Conservation (phyloP, 257 asterid species). For the Henckelia pumila region DNA sequence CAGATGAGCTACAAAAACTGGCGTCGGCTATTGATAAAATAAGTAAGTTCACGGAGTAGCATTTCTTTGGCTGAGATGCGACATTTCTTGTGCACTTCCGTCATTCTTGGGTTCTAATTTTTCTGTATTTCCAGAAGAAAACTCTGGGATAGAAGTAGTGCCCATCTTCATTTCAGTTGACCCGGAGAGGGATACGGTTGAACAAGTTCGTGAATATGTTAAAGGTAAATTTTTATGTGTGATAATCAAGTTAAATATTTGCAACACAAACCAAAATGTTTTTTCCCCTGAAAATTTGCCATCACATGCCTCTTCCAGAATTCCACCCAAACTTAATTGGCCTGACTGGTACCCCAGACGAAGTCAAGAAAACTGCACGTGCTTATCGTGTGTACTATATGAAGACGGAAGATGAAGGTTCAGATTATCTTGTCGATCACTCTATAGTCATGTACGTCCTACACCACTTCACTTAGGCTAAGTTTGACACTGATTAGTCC, state of each 20-base stretch:
- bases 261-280: not conserved
- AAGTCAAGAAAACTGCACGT: conserved; percentile 78
- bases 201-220: conserved; percentile 84
- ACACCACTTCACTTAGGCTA: not conserved
- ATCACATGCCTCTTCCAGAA: conserved; percentile 42
- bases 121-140: conserved; percentile 51
- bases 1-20: conserved; percentile 87
- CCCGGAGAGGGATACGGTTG: conserved; percentile 89
- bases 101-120: conserved; percentile 10
- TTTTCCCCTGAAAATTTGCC: conserved; percentile 5
- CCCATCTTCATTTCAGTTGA: conserved; percentile 95
- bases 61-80: not conserved
- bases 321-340: conserved; percentile 89
- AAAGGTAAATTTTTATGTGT: conserved; percentile 52
- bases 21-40: conserved; percentile 83
- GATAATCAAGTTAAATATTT: conserved; percentile 11
- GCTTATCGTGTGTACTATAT: conserved; percentile 93
- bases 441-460: conserved; percentile 84
- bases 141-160: conserved; percentile 69
- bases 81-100: not conserved
- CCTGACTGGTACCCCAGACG: conserved; percentile 74
- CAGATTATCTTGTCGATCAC: conserved; percentile 95
- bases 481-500: not conserved
- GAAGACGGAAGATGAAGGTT: conserved; percentile 96
- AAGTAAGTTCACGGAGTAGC: conserved; percentile 49